Conservation (phyloP, 1,139 yeast genomes). For the Protomyces inundatus region DNA sequence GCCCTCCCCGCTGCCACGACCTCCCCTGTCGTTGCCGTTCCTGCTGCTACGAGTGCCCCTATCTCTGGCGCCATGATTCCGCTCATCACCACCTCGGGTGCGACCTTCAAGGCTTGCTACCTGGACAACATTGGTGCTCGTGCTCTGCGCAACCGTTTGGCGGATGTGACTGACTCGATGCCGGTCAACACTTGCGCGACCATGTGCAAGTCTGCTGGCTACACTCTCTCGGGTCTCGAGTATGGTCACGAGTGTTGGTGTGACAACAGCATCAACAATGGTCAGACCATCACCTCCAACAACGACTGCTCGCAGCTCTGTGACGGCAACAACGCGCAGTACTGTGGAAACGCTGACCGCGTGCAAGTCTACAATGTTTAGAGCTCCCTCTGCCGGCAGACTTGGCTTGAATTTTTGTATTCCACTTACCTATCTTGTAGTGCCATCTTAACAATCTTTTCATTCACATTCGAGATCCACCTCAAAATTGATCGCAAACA, state of each 20-base stretch:
- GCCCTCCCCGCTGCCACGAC: background rate
- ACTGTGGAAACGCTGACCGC: conserved; percentile 24
- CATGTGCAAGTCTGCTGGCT: conserved; percentile 15
- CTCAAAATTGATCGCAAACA: no score
- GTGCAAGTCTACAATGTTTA: conserved; percentile 12
- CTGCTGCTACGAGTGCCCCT: background rate
- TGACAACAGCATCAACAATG: conserved; percentile 17
- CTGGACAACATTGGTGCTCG: background rate
- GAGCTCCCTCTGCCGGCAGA: background rate
- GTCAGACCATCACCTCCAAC: conserved; percentile 1
- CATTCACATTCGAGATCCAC: no score
- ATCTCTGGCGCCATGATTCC: background rate
- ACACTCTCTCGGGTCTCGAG: conserved; percentile 26
- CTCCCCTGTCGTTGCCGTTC: no score
- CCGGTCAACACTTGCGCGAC: conserved; percentile 2
- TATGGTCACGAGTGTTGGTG: conserved; percentile 28
- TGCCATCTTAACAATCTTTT: no score
- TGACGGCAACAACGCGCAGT: conserved; percentile 11
- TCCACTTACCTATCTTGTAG: no score
- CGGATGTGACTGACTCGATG: background rate
- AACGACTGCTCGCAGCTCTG: conserved; percentile 24
- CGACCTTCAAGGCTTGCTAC: background rate
- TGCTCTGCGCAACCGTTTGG: background rate
- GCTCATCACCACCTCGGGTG: background rate
- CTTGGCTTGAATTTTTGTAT: background rate